A percentile compares a stretch with the other conserved stretches of the same genome.
Conservation (phyloP, 2,329 filamentous ascomycete genomes). For the Diplodia sapinea region DNA sequence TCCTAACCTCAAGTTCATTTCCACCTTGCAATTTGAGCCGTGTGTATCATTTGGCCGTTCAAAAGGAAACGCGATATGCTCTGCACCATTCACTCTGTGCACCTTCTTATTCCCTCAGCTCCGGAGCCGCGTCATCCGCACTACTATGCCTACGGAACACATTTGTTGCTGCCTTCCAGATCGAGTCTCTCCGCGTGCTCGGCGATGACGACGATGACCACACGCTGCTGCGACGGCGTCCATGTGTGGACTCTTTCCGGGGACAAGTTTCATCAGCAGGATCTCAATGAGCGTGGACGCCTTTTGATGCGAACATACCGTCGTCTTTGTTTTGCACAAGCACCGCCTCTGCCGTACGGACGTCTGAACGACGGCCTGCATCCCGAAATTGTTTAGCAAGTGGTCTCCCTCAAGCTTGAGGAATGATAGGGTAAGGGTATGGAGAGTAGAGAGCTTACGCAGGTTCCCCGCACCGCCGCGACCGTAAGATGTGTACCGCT, state of each 20-base stretch:
- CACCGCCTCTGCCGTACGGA: neutral
- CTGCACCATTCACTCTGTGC: too few relatives aligned
- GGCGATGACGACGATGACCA: slow-evolving; percentile 34
- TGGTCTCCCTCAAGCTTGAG: too few relatives aligned
- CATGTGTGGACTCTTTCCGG: neutral
- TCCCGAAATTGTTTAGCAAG: neutral
- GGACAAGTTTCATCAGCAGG: neutral
- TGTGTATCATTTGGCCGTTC: neutral
- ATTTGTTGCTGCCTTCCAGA: slow-evolving; percentile 32
- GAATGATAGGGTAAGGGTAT: too few relatives aligned
- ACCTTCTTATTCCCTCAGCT: slow-evolving; percentile 24
- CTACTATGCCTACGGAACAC: slow-evolving; percentile 33
- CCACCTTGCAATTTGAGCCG: slow-evolving; percentile 37
- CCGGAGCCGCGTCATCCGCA: slow-evolving; percentile 27
- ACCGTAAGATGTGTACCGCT: slow-evolving; percentile 36
- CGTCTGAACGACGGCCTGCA: slow-evolving; percentile 18
- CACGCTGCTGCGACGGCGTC: slow-evolving; percentile 33
- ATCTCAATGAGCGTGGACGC: neutral
- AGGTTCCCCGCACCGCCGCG: slow-evolving; percentile 38
- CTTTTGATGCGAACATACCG: neutral
- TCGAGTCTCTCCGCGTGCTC: slow-evolving; percentile 28
- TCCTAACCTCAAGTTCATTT: too few relatives aligned
- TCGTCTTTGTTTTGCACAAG: slow-evolving; percentile 32
- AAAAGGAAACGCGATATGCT: neutral
- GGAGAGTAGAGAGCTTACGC: slow-evolving; percentile 28